Conservation (phyloP, 805 yeast genomes). For the Yarrowia alimentaria region DNA sequence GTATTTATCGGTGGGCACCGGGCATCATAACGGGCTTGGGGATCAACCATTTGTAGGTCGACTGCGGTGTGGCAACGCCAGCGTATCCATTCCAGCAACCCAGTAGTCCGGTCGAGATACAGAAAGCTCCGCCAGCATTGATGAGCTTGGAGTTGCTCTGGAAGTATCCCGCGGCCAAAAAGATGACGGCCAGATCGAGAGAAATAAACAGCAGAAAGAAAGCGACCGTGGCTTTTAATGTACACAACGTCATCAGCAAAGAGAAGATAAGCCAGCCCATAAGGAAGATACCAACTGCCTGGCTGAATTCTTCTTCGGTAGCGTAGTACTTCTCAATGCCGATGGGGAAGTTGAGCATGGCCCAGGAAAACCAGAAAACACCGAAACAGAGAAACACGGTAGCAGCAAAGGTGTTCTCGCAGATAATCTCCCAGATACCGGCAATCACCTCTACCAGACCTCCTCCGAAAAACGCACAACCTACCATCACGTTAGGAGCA, state of each 20-base stretch:
- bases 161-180: constrained; percentile 54
- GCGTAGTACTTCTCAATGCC: constrained; percentile 44
- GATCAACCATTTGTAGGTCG: constrained; percentile 35
- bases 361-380: constrained; percentile 68
- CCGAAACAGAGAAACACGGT: constrained; percentile 47
- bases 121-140: constrained; percentile 62
- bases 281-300: constrained; percentile 59
- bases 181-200: constrained; percentile 40
- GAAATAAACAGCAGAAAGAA: constrained; percentile 56
- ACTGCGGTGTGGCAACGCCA: constrained; percentile 55
- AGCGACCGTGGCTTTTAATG: constrained; percentile 62
- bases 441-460: constrained; percentile 59
- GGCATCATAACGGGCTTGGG: constrained; percentile 18
- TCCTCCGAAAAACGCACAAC: constrained; percentile 62
- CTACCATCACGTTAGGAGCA: constrained; percentile 54
- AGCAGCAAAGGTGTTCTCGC: constrained; percentile 64
- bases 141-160: constrained; percentile 43
- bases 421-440: constrained; percentile 65
- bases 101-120: constrained; percentile 51
- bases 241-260: constrained; percentile 50
- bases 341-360: constrained; percentile 50
- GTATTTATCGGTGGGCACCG: constrained; percentile 3
- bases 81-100: constrained; percentile 64
- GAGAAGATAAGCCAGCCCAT: constrained; percentile 66
- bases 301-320: constrained; percentile 39